Evolutionary conservation across 2,329 filamentous ascomycete genomes (phyloP), one percentile per base, ranked within the genome.

Genomic region (Xylariaceae sp.): DNA sequence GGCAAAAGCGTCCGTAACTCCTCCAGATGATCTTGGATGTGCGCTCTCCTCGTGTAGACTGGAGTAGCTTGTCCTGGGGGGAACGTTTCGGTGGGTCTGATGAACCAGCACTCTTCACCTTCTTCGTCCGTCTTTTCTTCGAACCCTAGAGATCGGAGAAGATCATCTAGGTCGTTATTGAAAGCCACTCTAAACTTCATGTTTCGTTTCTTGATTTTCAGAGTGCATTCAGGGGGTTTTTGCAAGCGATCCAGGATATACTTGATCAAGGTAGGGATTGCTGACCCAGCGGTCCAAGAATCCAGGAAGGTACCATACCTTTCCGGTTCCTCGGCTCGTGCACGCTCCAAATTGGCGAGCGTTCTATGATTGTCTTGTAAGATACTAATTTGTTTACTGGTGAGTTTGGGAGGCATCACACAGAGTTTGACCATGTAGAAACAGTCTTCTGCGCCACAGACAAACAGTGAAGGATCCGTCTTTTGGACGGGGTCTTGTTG

Each of bases 111-210:
- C 9, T 73, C 69, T 2, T 78, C 71, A 1, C 67, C 73, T 6
- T 68, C 67, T 1, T 72, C 66, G 4, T 73, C 62, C 1, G 66
- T 51, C 2, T 69, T 65, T 61, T 80, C 76, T 2, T 67, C 60
- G 45, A 81, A 83, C 8, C 76, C 78, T 3, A 84, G 68, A 9
- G 72, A 72, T 11, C 67, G 68, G 60, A 83, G 79, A 9, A 83
- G 71, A 27, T 67, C 64, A 45, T 76, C 74, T 49, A 78, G 78
- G 3, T 76, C 74, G 3, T 72, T 71, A 0, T 79, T 77, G 54
- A 83, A 82, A 5, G 80, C 71, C 1, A 81, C 75, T 30, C 70
- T 69, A 52, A 83, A 83, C 11, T 76, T 74, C 64, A 82, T 83
- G 60, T 84, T 84, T 1, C 80, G 70, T 51, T 77, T 78, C 2